Base-by-base conservation (phyloP, 768 basidiomycete genomes). In the Tylopilus subfusipes region DNA sequence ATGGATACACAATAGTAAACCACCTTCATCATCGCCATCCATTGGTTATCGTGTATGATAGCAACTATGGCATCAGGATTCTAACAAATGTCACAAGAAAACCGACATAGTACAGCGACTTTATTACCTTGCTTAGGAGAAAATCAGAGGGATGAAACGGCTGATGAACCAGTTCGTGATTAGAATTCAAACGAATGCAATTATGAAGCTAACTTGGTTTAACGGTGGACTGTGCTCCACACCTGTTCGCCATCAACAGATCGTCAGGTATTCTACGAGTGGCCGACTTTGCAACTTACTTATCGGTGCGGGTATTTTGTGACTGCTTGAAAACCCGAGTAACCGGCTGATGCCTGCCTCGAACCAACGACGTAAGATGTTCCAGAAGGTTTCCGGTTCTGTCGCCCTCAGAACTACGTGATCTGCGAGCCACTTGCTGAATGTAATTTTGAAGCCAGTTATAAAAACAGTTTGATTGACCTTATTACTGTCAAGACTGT, bases 401-500 rank as follows among this genome's bases (percentile, higher is more conserved):
- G 38, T 39, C 13, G 19, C 48, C n/a, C 6, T 11, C 38, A 21
- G n/a, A 31, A 51, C 42, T 1, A 42, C 4, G 22, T 30, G 50
- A n/a, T 33, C 42, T 7, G 16, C 18, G 3, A 43, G 22, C 29
- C 12, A 50, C 12, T n/a, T 9, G 12, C 42, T n/a, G 11, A 51
- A 16, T 3, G 42, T 16, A 8, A 52, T 52, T 25, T 34, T 52
- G 42, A 44, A 52, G 18, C 50, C 42, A n/a, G 31, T 36, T 13
- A 52, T 36, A 33, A 43, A 52, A 43, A 52, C 24, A 8, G 50
- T 36, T n/a, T 52, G 50, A 36, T 52, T 52, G 24, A 12, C 22
- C 40, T 3, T 31, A 30, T 31, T n/a, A 13, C 36, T 14, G 19
- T 8, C 19, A 4, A 10, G 24, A 30, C n/a, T 24, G 13, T 42